Evolutionary conservation across 805 yeast species (phyloP).

Genomic region (Ascoidea asiatica): DNA sequence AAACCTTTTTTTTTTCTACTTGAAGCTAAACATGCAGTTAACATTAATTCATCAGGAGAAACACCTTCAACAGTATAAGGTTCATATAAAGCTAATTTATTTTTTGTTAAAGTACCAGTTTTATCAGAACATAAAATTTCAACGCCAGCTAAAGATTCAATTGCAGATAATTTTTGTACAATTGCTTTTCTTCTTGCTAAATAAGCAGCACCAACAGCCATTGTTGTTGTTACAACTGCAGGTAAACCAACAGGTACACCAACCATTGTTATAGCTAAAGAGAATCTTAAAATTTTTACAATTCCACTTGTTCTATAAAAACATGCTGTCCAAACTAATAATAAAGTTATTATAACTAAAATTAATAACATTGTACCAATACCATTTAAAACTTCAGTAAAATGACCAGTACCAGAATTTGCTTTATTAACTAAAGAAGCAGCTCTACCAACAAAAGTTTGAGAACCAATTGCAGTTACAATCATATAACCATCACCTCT

Average conservation of each 20-base stretch:
- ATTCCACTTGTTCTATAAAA: slow-evolving; percentile 83
- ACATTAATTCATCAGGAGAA: slow-evolving; percentile 89
- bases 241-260: slow-evolving; percentile 99
- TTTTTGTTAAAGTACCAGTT: slow-evolving; percentile 96
- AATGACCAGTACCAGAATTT: slow-evolving; percentile 84
- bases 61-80: slow-evolving; percentile 98
- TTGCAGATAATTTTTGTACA: slow-evolving; percentile 93
- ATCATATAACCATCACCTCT: slow-evolving; percentile 51
- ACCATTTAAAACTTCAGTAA: slow-evolving; percentile 95
- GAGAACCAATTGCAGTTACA: slow-evolving; percentile 89
- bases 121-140: slow-evolving; percentile 96
- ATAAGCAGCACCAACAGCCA: slow-evolving; percentile 99
- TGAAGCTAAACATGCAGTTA: slow-evolving; percentile 96
- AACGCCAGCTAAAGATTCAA: slow-evolving; percentile 95
- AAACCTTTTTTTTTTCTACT: slow-evolving; percentile 97
- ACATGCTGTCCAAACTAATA: slow-evolving; percentile 82
- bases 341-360: slow-evolving; percentile 71
- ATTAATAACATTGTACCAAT: slow-evolving; percentile 88
- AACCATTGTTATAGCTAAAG: slow-evolving; percentile 88
- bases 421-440: slow-evolving; percentile 93
- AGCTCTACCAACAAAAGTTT: slow-evolving; percentile 92
- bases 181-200: slow-evolving; percentile 94
- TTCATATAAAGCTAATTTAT: slow-evolving; percentile 89
- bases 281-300: slow-evolving; percentile 78
- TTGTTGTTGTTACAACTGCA: slow-evolving; percentile 95